phyloP scores from a whole-genome alignment of 2,329 filamentous ascomycete genomes.

The Ascochyta rabiei region DNA sequence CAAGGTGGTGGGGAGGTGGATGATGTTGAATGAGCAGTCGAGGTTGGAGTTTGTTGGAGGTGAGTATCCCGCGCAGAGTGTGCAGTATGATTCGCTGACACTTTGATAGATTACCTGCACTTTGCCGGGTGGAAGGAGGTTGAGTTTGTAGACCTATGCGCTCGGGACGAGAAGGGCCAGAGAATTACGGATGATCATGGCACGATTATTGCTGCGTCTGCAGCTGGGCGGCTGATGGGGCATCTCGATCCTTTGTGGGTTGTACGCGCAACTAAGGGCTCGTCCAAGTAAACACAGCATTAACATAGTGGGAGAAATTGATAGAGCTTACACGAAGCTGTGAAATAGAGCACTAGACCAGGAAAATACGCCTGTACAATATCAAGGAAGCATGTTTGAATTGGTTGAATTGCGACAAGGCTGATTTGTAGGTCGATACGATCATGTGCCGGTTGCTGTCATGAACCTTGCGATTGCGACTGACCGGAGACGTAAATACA shows the following conservation, averaged over 20 bases:
- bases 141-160: constrained; percentile 59
- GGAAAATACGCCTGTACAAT: too few relatives aligned
- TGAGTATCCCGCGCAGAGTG: constrained; percentile 1
- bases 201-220: constrained; percentile 17
- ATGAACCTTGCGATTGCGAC: too few relatives aligned
- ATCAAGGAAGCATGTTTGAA: too few relatives aligned
- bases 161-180: constrained; percentile 39
- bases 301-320: not conserved
- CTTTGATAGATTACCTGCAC: constrained; percentile 52
- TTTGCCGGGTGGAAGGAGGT: constrained; percentile 60
- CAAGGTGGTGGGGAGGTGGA: constrained; percentile 58
- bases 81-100: not conserved
- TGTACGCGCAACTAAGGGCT: constrained; percentile 28
- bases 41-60: constrained; percentile 57
- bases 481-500: too few relatives aligned
- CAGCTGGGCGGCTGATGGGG: constrained; percentile 15
- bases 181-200: constrained; percentile 33
- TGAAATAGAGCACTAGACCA: too few relatives aligned
- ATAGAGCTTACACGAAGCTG: too few relatives aligned
- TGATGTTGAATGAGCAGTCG: constrained; percentile 53
- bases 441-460: too few relatives aligned
- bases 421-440: too few relatives aligned
- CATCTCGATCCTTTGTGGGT: constrained; percentile 39
- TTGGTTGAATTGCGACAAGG: too few relatives aligned
- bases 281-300: not conserved